Conservation (phyloP, 2,329 filamentous ascomycete species). For the Pestalotiopsis sp. region DNA sequence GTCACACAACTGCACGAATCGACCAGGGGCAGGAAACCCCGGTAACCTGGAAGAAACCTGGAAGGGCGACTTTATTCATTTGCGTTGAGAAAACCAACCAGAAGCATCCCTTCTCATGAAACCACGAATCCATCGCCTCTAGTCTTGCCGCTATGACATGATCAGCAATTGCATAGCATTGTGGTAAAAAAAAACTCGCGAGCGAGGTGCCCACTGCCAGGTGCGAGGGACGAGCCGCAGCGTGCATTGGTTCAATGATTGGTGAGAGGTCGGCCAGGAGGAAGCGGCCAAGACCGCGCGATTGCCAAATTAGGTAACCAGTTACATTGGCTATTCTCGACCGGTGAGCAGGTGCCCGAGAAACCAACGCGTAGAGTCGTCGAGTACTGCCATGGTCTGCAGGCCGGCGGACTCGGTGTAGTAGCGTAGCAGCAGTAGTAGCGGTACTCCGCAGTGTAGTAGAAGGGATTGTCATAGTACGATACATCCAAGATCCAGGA, state of each 20-base stretch:
- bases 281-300: neutral
- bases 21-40: neutral
- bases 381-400: neutral
- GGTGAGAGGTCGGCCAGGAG: neutral
- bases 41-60: neutral
- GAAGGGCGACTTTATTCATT: neutral
- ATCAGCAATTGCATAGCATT: neutral
- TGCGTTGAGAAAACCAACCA: neutral
- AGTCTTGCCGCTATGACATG: neutral
- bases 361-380: neutral
- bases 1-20: neutral
- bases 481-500: neutral
- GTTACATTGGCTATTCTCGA: neutral
- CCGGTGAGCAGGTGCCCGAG: neutral
- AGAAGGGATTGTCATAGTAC: neutral
- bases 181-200: neutral
- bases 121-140: neutral
- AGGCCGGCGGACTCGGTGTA: neutral
- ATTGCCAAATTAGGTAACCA: neutral
- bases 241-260: neutral
- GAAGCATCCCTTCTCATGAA: neutral
- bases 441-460: neutral
- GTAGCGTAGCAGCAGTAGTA: neutral
- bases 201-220: neutral
- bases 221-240: conserved; percentile 4